Evolutionary conservation across 2,329 filamentous ascomycete genomes (phyloP).

Genomic region (Coccinonectria pachysandricola): DNA sequence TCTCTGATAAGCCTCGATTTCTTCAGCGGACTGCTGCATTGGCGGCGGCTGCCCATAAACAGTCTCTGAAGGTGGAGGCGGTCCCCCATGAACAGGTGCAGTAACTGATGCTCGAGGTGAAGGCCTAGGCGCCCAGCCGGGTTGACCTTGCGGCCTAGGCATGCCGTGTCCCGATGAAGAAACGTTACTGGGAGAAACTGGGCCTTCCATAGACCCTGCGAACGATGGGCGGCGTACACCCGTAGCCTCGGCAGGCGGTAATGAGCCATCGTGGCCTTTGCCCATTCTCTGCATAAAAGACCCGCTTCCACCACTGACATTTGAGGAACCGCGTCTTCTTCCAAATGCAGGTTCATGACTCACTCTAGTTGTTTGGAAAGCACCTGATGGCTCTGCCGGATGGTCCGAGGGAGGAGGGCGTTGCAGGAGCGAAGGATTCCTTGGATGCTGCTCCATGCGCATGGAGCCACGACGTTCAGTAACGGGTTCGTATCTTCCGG

Average conservation of each 20-base stretch:
- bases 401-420: slow-evolving; percentile 54
- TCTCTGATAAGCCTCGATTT: slow-evolving; percentile 54
- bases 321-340: slow-evolving; percentile 78
- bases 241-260: slow-evolving; percentile 33
- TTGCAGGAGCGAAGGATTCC: slow-evolving; percentile 72
- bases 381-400: slow-evolving; percentile 72
- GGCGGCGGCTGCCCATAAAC: slow-evolving; percentile 22
- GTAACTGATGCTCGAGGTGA: slow-evolving; percentile 35
- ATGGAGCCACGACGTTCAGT: slow-evolving; percentile 63
- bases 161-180: slow-evolving; percentile 18
- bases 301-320: slow-evolving; percentile 78
- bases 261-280: slow-evolving; percentile 32
- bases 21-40: slow-evolving; percentile 30
- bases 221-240: slow-evolving; percentile 38
- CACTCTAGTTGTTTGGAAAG: slow-evolving; percentile 71
- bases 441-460: slow-evolving; percentile 54
- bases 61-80: slow-evolving; percentile 17
- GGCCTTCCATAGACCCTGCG: slow-evolving; percentile 39
- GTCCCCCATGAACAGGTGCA: slow-evolving; percentile 24
- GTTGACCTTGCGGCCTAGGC: slow-evolving; percentile 15
- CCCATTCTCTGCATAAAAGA: slow-evolving; percentile 49
- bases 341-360: slow-evolving; percentile 58
- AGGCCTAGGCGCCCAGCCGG: slow-evolving; percentile 21
- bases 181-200: slow-evolving; percentile 31
- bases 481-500: slow-evolving; percentile 84